Evolutionary conservation across 768 basidiomycete species (phyloP).

Genomic region (Suillus americanus): DNA sequence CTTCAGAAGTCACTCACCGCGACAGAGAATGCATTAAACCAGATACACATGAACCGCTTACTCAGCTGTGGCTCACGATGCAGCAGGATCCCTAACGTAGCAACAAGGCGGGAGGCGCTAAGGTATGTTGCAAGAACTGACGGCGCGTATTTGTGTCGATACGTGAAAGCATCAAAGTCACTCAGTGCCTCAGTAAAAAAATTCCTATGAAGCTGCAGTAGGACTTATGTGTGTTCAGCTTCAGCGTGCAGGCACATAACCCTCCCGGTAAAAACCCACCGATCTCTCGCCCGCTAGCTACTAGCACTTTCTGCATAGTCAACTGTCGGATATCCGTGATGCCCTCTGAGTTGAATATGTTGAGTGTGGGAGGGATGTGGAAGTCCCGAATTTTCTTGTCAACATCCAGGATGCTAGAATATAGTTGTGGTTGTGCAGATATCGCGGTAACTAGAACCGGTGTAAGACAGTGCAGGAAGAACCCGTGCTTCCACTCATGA

Average conservation of each 20-base stretch:
- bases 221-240: conserved; percentile 38
- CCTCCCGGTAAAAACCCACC: conserved; percentile 38
- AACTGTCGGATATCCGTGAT: conserved; percentile 47
- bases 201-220: conserved; percentile 66
- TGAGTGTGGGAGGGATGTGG: conserved; percentile 48
- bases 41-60: conserved; percentile 67
- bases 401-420: conserved; percentile 49
- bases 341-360: conserved; percentile 39
- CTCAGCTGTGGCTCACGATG: conserved; percentile 59
- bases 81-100: conserved; percentile 55
- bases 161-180: conserved; percentile 49
- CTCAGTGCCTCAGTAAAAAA: conserved; percentile 69
- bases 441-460: conserved; percentile 62
- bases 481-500: conserved; percentile 70
- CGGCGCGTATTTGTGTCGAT: conserved; percentile 62
- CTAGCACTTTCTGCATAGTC: conserved; percentile 64
- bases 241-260: conserved; percentile 4
- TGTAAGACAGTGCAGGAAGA: conserved; percentile 61
- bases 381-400: conserved; percentile 60
- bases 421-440: conserved; percentile 50
- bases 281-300: conserved; percentile 61
- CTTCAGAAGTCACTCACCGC: conserved; percentile 45
- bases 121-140: conserved; percentile 72
- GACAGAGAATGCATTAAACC: conserved; percentile 75
- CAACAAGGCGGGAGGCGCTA: conserved; percentile 56